Conservation (phyloP, 805 yeast genomes). For the Jamesozyma hellenica region DNA sequence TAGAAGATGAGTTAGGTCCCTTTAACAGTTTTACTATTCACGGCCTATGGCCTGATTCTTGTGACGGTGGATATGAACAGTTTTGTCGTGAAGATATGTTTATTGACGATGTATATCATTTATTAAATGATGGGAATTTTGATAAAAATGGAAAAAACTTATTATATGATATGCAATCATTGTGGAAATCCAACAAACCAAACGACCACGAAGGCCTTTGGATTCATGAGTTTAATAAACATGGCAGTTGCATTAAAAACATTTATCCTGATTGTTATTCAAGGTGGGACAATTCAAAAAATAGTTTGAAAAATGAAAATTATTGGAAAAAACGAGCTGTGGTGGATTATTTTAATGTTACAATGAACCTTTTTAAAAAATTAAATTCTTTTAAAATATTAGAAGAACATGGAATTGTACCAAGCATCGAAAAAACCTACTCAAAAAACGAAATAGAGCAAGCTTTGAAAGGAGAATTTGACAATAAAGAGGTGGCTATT, state of each 20-base stretch:
- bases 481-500: conserved; percentile 47
- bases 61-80: conserved; percentile 82
- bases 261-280: conserved; percentile 63
- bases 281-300: conserved; percentile 15
- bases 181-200: conserved; percentile 67
- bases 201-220: conserved; percentile 64
- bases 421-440: conserved; percentile 49
- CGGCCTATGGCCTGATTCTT: conserved; percentile 84
- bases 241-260: conserved; percentile 85
- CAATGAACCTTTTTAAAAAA: conserved; percentile 45
- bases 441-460: conserved; percentile 43
- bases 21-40: conserved; percentile 65
- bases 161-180: conserved; percentile 42
- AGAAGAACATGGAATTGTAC: conserved; percentile 58
- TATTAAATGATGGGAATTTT: conserved; percentile 31
- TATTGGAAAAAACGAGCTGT: conserved; percentile 33
- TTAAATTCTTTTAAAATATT: conserved; percentile 64
- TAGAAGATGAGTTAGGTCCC: conserved; percentile 44
- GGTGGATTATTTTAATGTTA: conserved; percentile 57
- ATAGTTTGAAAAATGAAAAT: not conserved
- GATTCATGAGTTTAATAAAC: conserved; percentile 90
- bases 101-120: conserved; percentile 39
- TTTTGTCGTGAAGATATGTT: conserved; percentile 59
- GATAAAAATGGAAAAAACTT: conserved; percentile 37
- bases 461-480: conserved; percentile 40